phyloP scores from a whole-genome alignment of 768 basidiomycete genomes.

The Suillus luteus region DNA sequence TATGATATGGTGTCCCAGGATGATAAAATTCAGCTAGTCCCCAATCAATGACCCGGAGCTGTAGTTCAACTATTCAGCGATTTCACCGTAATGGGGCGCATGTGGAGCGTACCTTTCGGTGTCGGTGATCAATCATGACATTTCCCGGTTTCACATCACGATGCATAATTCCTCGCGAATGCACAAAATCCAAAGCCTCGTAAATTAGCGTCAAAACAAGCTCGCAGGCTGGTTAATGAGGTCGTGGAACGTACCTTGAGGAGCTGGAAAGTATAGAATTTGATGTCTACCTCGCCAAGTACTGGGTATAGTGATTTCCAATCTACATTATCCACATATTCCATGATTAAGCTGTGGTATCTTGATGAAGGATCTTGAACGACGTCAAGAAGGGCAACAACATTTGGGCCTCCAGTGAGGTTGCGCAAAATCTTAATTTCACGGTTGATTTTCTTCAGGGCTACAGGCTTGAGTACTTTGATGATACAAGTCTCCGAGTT shows the following conservation, averaged over 20 bases:
- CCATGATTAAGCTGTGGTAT: slow-evolving; percentile 67
- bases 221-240: not conserved
- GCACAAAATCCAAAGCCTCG: slow-evolving; percentile 66
- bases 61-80: slow-evolving; percentile 9
- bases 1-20: slow-evolving; percentile 67
- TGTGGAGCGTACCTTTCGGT: slow-evolving; percentile 48
- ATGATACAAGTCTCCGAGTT: slow-evolving; percentile 58
- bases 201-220: slow-evolving; percentile 10
- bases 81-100: not conserved
- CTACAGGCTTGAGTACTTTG: slow-evolving; percentile 76
- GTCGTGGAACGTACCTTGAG: slow-evolving; percentile 43
- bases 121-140: slow-evolving; percentile 72
- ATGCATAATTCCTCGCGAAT: slow-evolving; percentile 74
- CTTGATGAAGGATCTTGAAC: slow-evolving; percentile 64
- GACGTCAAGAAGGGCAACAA: slow-evolving; percentile 65
- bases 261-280: slow-evolving; percentile 68
- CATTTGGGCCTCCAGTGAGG: slow-evolving; percentile 69
- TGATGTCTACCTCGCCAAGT: slow-evolving; percentile 65
- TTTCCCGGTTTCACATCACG: slow-evolving; percentile 70
- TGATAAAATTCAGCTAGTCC: slow-evolving; percentile 79
- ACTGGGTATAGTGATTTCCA: slow-evolving; percentile 61
- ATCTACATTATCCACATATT: slow-evolving; percentile 68
- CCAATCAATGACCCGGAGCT: slow-evolving; percentile 72
- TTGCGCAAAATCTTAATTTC: slow-evolving; percentile 76
- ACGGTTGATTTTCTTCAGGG: slow-evolving; percentile 65